Conservation (phyloP, 768 basidiomycete species). For the Auricularia heimuer region DNA sequence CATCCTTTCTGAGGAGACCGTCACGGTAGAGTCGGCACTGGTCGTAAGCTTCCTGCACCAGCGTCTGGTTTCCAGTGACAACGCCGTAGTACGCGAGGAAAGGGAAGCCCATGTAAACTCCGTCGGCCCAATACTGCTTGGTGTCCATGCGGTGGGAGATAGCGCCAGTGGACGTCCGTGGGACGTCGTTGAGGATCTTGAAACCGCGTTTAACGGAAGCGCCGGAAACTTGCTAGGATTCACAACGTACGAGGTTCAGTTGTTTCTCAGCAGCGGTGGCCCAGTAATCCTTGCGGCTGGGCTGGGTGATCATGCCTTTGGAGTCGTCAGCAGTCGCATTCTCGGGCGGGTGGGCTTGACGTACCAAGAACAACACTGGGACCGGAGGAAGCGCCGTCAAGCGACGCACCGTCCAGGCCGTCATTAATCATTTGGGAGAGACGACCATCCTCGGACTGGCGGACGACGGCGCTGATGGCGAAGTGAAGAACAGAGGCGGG, state of each 20-base stretch:
- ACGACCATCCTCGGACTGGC: conserved; percentile 20
- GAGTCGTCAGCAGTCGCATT: neutral
- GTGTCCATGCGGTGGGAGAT: conserved; percentile 30
- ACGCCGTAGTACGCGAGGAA: conserved; percentile 35
- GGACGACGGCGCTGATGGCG: conserved; percentile 19
- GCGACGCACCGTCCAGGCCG: conserved; percentile 18
- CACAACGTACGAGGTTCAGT: conserved; percentile 14
- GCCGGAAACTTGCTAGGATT: too few species aligned
- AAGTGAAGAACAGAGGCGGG: conserved; percentile 17
- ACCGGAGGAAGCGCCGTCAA: conserved; percentile 21
- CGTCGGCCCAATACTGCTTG: conserved; percentile 29
- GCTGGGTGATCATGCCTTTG: conserved; percentile 11
- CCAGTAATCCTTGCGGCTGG: conserved; percentile 14
- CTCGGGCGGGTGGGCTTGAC: neutral
- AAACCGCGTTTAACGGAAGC: neutral
- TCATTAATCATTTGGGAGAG: conserved; percentile 20
- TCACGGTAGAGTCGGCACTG: conserved; percentile 33
- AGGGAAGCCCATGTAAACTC: conserved; percentile 35
- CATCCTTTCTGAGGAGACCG: conserved; percentile 18
- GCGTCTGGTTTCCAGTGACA: conserved; percentile 23
- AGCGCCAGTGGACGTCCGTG: conserved; percentile 26
- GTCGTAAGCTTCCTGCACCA: conserved; percentile 30
- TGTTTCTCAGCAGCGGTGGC: conserved; percentile 14
- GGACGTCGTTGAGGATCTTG: conserved; percentile 19
- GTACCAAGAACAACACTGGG: conserved; percentile 18